Evolutionary conservation across 305 asterid species (phyloP), one percentile per base, ranked within the genome.

Genomic region (Fraxinus xanthoxyloides): DNA sequence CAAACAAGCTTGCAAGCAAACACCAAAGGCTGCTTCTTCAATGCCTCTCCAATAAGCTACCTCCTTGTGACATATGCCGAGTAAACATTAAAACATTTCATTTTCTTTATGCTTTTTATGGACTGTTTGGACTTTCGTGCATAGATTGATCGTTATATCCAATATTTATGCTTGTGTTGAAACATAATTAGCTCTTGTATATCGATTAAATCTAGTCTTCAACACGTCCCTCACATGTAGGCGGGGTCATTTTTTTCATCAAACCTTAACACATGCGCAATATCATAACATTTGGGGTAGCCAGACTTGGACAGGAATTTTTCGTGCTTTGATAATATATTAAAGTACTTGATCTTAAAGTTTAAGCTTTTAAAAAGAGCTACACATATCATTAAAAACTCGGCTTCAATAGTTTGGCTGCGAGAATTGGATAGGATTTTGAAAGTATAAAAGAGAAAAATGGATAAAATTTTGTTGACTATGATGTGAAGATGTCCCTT

Each of bases 61-160:
- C 99, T 78, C 91, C 88, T 7, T 95, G 99, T 88, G 99, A 95
- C 82, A 95, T 95, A 76, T 95, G 99, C 88, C 98, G 90, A 86
- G 99, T 93, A 92, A 67, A 72, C 79, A 17, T 63, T 63, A 7
- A 23, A 10, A 74, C 28, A 69, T 40, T 12, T 28, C 7, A 7
- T 7, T 28, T 28, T 34, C 69, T 13, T 72, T 21, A 4, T 9
- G 21, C 38, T 9, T 67, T 28, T 26, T 26, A 67, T 30, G 35
- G 35, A 32, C 28, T 67, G 34, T 3, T 26, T 65, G 34, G 73
- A 35, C 40, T 35, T 35, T 35, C 10, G 10, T 26, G 35, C 73
- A 7, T 65, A 65, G 73, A 26, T 65, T 10, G 19, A 12, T 65
- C 19, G 0, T 8, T 26, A 3, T 8, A 59, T 59, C 12, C 13